These are phyloP conservation scores for Juncus inflexus DNA, from an alignment of 176 grass and related monocot species.

Conservation along the genomic window DNA sequence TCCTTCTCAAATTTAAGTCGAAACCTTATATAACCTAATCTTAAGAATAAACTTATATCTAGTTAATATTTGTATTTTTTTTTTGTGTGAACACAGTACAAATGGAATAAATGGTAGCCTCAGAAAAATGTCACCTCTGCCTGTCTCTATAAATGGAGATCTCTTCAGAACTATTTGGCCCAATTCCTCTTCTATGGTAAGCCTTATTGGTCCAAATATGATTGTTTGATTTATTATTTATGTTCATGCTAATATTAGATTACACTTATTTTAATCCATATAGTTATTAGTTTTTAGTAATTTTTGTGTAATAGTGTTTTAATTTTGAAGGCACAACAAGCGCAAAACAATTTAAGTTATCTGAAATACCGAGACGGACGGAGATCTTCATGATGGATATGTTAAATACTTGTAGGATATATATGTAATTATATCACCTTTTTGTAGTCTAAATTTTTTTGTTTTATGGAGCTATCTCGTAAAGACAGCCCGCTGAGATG, in stretches of 20 bases:
- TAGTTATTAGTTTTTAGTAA: conserved; percentile 11
- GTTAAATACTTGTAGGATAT: conserved; percentile 26
- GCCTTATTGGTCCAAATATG: neutral
- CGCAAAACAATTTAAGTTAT: conserved; percentile 16
- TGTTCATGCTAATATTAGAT: no score
- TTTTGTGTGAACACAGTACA: conserved; percentile 4
- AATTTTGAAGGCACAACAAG: conserved; percentile 18
- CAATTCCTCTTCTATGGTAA: conserved; percentile 17
- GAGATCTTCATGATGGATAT: neutral
- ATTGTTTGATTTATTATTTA: no score
- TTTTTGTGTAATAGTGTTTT: neutral
- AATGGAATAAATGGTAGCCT: conserved; percentile 4
- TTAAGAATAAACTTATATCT: neutral
- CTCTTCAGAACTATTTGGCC: conserved; percentile 16
- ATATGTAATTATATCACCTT: conserved; percentile 19
- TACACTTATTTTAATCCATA: neutral
- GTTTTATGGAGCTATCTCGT: neutral
- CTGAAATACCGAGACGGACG: neutral
- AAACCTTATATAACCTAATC: neutral
- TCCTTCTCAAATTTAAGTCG: conserved; percentile 6
- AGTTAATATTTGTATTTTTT: neutral
- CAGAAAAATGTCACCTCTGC: conserved; percentile 24
- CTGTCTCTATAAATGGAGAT: conserved; percentile 15
- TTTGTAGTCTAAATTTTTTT: conserved; percentile 15
- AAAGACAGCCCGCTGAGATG: conserved; percentile 15